Evolutionary conservation across 2,329 filamentous ascomycete genomes (phyloP).

Genomic region (Nannizziopsis arthrosporioides): DNA sequence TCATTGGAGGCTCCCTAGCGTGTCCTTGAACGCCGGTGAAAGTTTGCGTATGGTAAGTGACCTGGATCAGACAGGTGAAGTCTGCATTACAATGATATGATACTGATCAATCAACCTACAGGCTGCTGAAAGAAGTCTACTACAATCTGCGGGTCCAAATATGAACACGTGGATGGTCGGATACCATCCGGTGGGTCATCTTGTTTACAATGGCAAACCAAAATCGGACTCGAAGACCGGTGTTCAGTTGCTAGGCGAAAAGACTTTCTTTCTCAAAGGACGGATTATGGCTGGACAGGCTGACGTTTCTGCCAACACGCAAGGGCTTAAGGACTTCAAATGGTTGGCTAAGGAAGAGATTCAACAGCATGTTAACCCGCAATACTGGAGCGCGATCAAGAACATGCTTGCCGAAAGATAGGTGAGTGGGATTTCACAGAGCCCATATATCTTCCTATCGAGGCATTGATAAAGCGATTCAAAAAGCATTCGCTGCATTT

Average conservation of each 20-base stretch:
- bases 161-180: slow-evolving; percentile 99
- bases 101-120: slow-evolving; percentile 29
- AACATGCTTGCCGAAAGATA: slow-evolving; percentile 77
- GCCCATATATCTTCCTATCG: not conserved
- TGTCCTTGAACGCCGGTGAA: slow-evolving; percentile 57
- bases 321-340: slow-evolving; percentile 70
- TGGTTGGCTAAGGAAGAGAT: slow-evolving; percentile 91
- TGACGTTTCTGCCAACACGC: slow-evolving; percentile 51
- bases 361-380: slow-evolving; percentile 48
- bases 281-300: slow-evolving; percentile 96
- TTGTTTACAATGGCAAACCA: slow-evolving; percentile 46
- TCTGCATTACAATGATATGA: not conserved
- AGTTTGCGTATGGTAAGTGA: slow-evolving; percentile 66
- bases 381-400: slow-evolving; percentile 64
- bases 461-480: no score
- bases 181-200: slow-evolving; percentile 74
- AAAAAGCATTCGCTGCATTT: no score
- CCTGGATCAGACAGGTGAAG: not conserved
- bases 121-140: slow-evolving; percentile 70
- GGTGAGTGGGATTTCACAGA: slow-evolving; percentile 5
- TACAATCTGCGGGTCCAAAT: slow-evolving; percentile 69
- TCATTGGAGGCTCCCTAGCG: slow-evolving; percentile 72
- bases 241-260: slow-evolving; percentile 50
- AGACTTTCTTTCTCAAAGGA: slow-evolving; percentile 92
- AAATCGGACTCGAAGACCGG: slow-evolving; percentile 29